Conservation (phyloP, 2,329 filamentous ascomycete genomes). For the Colletotrichum limetticola region DNA sequence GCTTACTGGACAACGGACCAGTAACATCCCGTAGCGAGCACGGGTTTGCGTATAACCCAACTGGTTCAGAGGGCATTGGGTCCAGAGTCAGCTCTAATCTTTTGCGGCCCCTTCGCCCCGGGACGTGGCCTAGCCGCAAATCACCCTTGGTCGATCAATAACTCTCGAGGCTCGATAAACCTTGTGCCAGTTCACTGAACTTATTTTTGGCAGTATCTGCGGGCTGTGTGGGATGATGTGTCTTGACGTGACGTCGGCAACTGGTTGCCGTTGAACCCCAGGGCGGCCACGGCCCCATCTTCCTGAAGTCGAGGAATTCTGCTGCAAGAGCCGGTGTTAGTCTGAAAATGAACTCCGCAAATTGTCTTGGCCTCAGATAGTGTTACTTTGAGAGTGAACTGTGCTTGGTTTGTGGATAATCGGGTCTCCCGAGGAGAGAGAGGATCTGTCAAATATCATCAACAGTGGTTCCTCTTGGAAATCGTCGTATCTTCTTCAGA, state of each 20-base stretch:
- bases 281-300: no score
- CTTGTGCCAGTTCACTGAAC: background rate
- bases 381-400: no score
- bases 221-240: background rate
- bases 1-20: constrained; percentile 4
- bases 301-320: background rate
- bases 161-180: no score
- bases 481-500: no score
- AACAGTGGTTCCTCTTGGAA: no score
- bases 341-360: background rate
- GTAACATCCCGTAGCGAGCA: background rate
- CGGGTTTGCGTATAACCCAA: background rate
- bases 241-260: background rate
- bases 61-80: no score
- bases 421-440: no score
- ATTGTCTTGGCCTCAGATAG: no score
- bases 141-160: no score
- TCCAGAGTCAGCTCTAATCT: background rate
- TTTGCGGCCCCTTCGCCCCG: background rate
- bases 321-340: background rate
- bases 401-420: no score
- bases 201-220: constrained; percentile 10
- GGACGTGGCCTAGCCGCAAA: no score
- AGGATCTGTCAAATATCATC: no score
- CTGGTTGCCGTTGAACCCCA: background rate